phyloP scores from a whole-genome alignment of 768 basidiomycete species.

The Pisolithus microcarpus region DNA sequence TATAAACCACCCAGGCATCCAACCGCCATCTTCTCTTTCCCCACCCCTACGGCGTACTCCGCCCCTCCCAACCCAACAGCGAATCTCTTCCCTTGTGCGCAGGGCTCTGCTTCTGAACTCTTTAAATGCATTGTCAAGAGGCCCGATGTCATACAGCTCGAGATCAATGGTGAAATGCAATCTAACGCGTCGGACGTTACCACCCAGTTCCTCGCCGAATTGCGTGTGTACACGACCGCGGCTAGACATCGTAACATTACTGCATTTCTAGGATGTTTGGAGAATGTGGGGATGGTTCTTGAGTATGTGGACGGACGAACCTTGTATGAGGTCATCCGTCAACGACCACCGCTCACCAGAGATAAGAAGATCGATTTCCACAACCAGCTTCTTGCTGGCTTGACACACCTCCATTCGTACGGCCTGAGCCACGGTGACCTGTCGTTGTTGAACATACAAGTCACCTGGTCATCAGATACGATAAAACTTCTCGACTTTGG shows the following conservation, averaged over 20 bases:
- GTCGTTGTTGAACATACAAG: slow-evolving; percentile 74
- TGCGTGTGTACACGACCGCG: slow-evolving; percentile 78
- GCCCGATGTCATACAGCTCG: slow-evolving; percentile 76
- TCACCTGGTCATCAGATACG: slow-evolving; percentile 58
- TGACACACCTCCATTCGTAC: slow-evolving; percentile 73
- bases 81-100: slow-evolving; percentile 63
- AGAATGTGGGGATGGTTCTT: slow-evolving; percentile 84
- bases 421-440: slow-evolving; percentile 78
- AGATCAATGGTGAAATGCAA: slow-evolving; percentile 87
- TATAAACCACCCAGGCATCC: slow-evolving; percentile 67
- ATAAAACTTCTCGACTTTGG: slow-evolving; percentile 85
- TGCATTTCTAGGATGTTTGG: slow-evolving; percentile 72
- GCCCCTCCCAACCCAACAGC: slow-evolving; percentile 74
- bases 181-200: slow-evolving; percentile 81
- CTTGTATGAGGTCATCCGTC: slow-evolving; percentile 66
- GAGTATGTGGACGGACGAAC: slow-evolving; percentile 80
- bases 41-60: slow-evolving; percentile 69
- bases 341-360: slow-evolving; percentile 42
- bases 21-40: slow-evolving; percentile 75
- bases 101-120: slow-evolving; percentile 79
- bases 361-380: slow-evolving; percentile 68
- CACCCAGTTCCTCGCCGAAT: slow-evolving; percentile 79
- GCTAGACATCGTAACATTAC: slow-evolving; percentile 74
- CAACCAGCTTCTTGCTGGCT: slow-evolving; percentile 78
- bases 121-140: slow-evolving; percentile 87